Base-by-base conservation (phyloP, 208 protist genomes). In the Leishmania gerbilli region DNA sequence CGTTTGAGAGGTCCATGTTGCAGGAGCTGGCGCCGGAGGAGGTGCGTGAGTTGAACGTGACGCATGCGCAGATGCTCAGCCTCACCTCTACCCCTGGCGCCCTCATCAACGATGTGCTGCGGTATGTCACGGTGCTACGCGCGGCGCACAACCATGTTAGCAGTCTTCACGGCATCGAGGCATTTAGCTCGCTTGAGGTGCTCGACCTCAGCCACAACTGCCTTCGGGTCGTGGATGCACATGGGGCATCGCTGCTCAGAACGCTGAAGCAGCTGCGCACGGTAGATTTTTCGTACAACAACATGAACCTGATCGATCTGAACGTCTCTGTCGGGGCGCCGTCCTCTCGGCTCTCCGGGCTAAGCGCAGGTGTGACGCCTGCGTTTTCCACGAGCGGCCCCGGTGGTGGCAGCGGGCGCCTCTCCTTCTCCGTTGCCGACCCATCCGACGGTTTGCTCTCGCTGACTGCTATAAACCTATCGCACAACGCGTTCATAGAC, bases 401-500 rank as follows among this genome's bases (percentile, higher is more conserved):
- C 31, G 31, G 47, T 40, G 55, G 37, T 55, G 75, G 21, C 55
- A 77, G 42, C 34, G 79, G 47, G 1, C 67, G 62, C 45, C 51
- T 62, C 40, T 19, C 53, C 79, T n/a, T 74, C 71, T 72, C 76
- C 69, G 34, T 24, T n/a, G 45, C 71, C 34, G 81, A 86, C 17
- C 75, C 76, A 21, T 79, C 83, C 1, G 42, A 24, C n/a, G 45
- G 49, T 27, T 47, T 84, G 1, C 60, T 81, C 47, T 64, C 60
- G 21, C 81, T 97, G 56, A 87, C 84, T 13, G 40, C 80, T 11
- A 78, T 97, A 21, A 88, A 97, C 79, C 69, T 97, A 15, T 86
- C 90, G 0, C 91, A 96, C 88, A 97, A 97, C 81, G 85, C 84
- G n/a, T 81, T 97, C 1, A 80, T 94, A 42, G 92, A 95, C 64